Conservation (phyloP, 306 rosid genomes). For the Corylus heterophylla region DNA sequence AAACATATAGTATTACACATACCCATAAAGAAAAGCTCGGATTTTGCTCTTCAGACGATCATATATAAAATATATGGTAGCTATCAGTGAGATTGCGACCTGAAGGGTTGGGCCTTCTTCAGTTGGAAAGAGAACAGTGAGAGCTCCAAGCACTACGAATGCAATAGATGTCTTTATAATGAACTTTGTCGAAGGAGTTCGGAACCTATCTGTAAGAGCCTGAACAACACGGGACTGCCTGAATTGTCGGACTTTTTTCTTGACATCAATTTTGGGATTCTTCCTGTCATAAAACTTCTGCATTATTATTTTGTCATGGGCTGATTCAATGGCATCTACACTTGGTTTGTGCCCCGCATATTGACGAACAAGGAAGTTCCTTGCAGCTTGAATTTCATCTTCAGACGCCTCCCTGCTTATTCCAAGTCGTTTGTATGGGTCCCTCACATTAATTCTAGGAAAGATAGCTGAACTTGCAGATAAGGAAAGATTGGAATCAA, state of each 20-base stretch:
- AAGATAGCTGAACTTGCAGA: conserved; percentile 69
- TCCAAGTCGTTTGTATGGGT: conserved; percentile 95
- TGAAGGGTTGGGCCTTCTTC: conserved; percentile 99
- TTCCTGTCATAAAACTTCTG: conserved; percentile 73
- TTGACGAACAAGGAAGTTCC: conserved; percentile 83
- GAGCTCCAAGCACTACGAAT: conserved; percentile 71
- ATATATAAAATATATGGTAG: conserved; percentile 72
- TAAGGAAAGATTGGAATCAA: conserved; percentile 27
- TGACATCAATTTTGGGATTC: conserved; percentile 82
- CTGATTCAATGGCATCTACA: conserved; percentile 91
- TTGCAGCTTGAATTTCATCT: conserved; percentile 92
- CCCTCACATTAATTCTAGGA: conserved; percentile 86
- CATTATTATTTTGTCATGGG: conserved; percentile 91
- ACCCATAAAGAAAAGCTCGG: conserved; percentile 85
- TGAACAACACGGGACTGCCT: conserved; percentile 74
- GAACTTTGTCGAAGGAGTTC: conserved; percentile 71
- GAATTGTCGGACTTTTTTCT: conserved; percentile 77
- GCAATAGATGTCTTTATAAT: conserved; percentile 68
- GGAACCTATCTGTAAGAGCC: conserved; percentile 76
- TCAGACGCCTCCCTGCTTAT: conserved; percentile 94
- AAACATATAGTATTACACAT: conserved; percentile 30
- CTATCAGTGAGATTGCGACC: conserved; percentile 81
- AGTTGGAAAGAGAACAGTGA: conserved; percentile 82
- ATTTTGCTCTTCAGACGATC: conserved; percentile 80
- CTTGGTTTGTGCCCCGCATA: conserved; percentile 90